Percentiles rank a stretch among this genome's conserved stretches.
phyloP scores from a whole-genome alignment of 139 green algal species.

The Closterium sp. region DNA sequence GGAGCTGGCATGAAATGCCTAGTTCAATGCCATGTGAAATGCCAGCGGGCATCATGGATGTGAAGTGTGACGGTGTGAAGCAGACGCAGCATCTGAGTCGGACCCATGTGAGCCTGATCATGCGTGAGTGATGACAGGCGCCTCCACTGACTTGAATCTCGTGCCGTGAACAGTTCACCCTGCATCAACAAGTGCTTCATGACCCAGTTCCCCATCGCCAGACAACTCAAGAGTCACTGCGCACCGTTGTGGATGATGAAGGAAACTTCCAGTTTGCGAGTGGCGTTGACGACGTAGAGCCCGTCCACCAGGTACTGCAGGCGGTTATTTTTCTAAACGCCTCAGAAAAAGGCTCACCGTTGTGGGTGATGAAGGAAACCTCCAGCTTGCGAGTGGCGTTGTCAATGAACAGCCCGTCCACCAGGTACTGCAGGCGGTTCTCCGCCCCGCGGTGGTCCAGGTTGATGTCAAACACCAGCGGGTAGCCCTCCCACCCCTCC shows the following conservation, averaged over 20 bases:
- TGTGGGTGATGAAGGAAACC: background rate
- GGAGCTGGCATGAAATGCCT: background rate
- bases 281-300: slow-evolving; percentile 60
- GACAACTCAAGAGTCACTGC: too few relatives aligned
- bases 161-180: too few relatives aligned
- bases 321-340: too few relatives aligned
- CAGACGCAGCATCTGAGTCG: too few relatives aligned
- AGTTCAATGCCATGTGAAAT: background rate
- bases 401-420: background rate
- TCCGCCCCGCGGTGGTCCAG: slow-evolving; percentile 1
- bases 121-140: too few relatives aligned
- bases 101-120: too few relatives aligned
- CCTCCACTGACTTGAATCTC: too few relatives aligned
- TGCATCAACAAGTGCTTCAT: too few relatives aligned
- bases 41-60: background rate
- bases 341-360: background rate
- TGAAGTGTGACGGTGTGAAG: too few relatives aligned
- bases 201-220: too few relatives aligned
- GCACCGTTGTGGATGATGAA: slow-evolving; percentile 82
- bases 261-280: slow-evolving; percentile 60
- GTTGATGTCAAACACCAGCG: slow-evolving; percentile 46
- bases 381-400: background rate
- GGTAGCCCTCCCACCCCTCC: slow-evolving; percentile 64
- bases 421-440: background rate
- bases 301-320: slow-evolving; percentile 18